These are phyloP conservation scores for Leccinum imitatum DNA, from an alignment of 768 basidiomycete species.

Conservation along the genomic window DNA sequence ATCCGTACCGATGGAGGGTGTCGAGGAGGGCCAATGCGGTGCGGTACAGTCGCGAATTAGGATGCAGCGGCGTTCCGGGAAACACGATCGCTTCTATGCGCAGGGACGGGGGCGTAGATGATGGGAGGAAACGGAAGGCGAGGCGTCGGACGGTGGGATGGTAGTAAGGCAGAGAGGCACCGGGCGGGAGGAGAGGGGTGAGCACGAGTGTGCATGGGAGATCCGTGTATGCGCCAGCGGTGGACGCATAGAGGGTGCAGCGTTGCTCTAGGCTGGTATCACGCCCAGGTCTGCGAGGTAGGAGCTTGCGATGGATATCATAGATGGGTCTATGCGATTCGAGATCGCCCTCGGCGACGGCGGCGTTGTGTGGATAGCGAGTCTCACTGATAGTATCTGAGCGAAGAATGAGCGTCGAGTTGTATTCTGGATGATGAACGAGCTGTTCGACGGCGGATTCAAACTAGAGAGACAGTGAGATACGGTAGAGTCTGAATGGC, in stretches of 20 bases:
- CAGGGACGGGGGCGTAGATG: conserved; percentile 21
- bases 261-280: conserved; percentile 75
- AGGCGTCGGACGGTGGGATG: conserved; percentile 82
- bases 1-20: conserved; percentile 84
- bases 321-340: conserved; percentile 42
- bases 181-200: conserved; percentile 52
- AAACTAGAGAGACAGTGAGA: conserved; percentile 52
- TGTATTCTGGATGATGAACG: conserved; percentile 88
- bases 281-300: conserved; percentile 76
- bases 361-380: conserved; percentile 35
- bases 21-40: conserved; percentile 82
- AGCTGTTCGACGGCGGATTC: conserved; percentile 68
- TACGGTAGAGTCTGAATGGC: background rate
- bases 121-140: conserved; percentile 70
- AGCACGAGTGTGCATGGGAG: conserved; percentile 47
- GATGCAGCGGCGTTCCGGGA: conserved; percentile 46
- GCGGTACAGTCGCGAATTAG: conserved; percentile 68
- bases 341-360: conserved; percentile 19
- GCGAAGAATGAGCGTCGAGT: conserved; percentile 85
- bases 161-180: conserved; percentile 74
- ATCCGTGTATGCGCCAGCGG: conserved; percentile 20
- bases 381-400: conserved; percentile 58
- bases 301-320: conserved; percentile 62
- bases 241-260: conserved; percentile 65
- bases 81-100: conserved; percentile 34